These are phyloP conservation scores for Capillidium rhysosporum DNA, from an alignment of 371 early-diverging fungal genomes.

Conservation along the genomic window DNA sequence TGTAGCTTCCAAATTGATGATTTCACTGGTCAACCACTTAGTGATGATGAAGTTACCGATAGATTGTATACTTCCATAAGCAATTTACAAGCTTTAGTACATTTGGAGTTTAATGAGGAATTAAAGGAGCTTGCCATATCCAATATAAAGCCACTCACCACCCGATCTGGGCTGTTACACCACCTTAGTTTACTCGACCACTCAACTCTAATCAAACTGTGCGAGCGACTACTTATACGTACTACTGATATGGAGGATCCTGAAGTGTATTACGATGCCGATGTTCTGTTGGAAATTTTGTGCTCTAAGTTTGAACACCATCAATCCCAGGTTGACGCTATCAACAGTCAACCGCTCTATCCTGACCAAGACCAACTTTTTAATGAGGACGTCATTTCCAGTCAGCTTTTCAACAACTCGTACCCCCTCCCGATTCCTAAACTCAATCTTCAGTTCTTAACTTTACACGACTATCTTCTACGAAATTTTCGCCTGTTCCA, in stretches of 20 bases:
- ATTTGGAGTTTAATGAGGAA: slow-evolving; percentile 32
- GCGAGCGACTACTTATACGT: slow-evolving; percentile 32
- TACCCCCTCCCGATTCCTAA: slow-evolving; percentile 67
- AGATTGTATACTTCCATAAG: slow-evolving; percentile 32
- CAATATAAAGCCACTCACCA: slow-evolving; percentile 42
- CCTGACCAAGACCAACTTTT: slow-evolving; percentile 53
- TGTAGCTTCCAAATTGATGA: slow-evolving; percentile 65
- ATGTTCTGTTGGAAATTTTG: slow-evolving; percentile 29
- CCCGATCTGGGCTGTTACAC: slow-evolving; percentile 22
- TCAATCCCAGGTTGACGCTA: slow-evolving; percentile 38
- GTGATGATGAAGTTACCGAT: slow-evolving; percentile 36
- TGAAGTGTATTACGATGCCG: slow-evolving; percentile 14
- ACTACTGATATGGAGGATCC: slow-evolving; percentile 11
- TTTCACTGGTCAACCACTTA: slow-evolving; percentile 52
- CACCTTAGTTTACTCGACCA: slow-evolving; percentile 29
- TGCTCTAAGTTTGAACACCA: slow-evolving; percentile 32
- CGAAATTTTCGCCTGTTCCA: slow-evolving; percentile 70
- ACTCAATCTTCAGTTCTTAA: slow-evolving; percentile 80
- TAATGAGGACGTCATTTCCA: slow-evolving; percentile 18
- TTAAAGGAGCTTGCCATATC: slow-evolving; percentile 54
- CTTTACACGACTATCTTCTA: slow-evolving; percentile 71
- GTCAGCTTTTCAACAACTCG: slow-evolving; percentile 40
- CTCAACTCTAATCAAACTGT: slow-evolving; percentile 26
- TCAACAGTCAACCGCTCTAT: slow-evolving; percentile 51
- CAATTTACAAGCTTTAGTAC: slow-evolving; percentile 45